Evolutionary conservation across 768 basidiomycete genomes (phyloP).

Genomic region (Russula compacta): DNA sequence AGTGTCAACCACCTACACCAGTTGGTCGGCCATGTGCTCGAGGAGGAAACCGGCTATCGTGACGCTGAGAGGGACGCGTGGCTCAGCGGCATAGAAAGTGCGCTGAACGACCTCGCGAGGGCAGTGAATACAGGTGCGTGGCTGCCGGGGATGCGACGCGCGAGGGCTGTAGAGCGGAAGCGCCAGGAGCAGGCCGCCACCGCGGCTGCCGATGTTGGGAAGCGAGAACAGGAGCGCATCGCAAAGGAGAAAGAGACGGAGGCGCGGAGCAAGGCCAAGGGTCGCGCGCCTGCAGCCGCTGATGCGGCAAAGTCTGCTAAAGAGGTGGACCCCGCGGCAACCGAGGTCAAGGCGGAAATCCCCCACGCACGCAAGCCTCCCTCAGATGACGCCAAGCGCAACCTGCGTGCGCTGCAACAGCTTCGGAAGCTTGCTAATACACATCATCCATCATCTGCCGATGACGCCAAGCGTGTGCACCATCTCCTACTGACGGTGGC

Average conservation of each 20-base stretch:
- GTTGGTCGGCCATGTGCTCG: slow-evolving; percentile 3
- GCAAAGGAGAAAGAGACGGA: slow-evolving; percentile 15
- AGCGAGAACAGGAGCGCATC: slow-evolving; percentile 9
- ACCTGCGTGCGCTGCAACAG: slow-evolving; percentile 21
- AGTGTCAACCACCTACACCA: slow-evolving; percentile 6
- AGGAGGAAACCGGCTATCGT: slow-evolving; percentile 12
- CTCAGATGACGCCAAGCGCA: slow-evolving; percentile 6
- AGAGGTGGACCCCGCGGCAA: not conserved
- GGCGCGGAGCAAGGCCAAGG: not conserved
- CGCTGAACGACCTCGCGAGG: slow-evolving; percentile 12
- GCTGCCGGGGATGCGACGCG: slow-evolving; percentile 9
- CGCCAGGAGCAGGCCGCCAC: not conserved
- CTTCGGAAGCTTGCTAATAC: slow-evolving; percentile 25
- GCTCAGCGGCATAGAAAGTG: slow-evolving; percentile 1
- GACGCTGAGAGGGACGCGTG: slow-evolving; percentile 13
- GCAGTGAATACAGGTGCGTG: slow-evolving; percentile 5
- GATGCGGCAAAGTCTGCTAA: slow-evolving; percentile 3
- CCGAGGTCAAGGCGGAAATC: slow-evolving; percentile 2
- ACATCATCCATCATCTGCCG: slow-evolving; percentile 23
- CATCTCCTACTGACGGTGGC: slow-evolving; percentile 45
- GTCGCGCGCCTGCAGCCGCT: not conserved
- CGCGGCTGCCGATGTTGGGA: not conserved
- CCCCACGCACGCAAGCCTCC: not conserved
- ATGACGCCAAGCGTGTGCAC: slow-evolving; percentile 26
- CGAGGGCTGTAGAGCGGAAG: slow-evolving; percentile 4